A percentile compares a stretch with the other conserved stretches of the same genome.
phyloP scores from a whole-genome alignment of 2,329 filamentous ascomycete species.

The Emydomyces testavorans region DNA sequence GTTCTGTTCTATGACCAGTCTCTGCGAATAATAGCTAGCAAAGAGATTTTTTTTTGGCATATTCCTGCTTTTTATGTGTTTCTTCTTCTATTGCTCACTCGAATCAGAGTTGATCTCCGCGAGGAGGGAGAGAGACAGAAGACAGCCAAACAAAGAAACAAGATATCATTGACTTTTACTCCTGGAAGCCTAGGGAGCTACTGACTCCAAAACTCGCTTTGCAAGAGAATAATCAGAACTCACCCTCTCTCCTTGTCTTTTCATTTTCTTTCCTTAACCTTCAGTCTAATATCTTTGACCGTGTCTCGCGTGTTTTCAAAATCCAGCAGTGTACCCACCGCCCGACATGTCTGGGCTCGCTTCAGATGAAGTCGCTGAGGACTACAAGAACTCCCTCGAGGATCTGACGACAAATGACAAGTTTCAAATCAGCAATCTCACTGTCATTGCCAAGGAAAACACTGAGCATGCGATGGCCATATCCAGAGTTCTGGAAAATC shows the following conservation, averaged over 20 bases:
- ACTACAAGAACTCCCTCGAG: constrained; percentile 86
- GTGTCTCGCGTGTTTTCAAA: neutral
- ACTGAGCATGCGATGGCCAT: constrained; percentile 92
- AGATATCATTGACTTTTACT: constrained; percentile 15
- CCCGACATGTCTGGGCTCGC: constrained; percentile 51
- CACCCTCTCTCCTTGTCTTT: constrained; percentile 10
- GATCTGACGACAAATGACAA: constrained; percentile 84
- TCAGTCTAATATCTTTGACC: constrained; percentile 5
- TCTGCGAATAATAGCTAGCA: constrained; percentile 36
- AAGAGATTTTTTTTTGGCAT: constrained; percentile 18
- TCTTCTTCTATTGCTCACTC: constrained; percentile 14
- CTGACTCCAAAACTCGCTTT: constrained; percentile 5
- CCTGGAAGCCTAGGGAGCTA: constrained; percentile 11
- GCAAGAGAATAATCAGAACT: constrained; percentile 8
- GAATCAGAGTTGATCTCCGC: constrained; percentile 15
- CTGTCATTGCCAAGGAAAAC: constrained; percentile 93
- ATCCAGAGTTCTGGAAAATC: constrained; percentile 76
- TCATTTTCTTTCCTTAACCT: constrained; percentile 7
- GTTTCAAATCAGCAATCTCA: constrained; percentile 94
- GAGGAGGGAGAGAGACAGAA: constrained; percentile 16
- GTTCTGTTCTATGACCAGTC: constrained; percentile 26
- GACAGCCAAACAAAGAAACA: constrained; percentile 18
- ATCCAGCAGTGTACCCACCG: constrained; percentile 16
- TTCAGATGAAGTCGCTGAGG: constrained; percentile 81
- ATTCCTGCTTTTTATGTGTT: constrained; percentile 26